Percentiles rank a stretch among this genome's conserved stretches.
phyloP scores from a whole-genome alignment of 148 eudicot genomes.

The Vaccinium corymbosum region DNA sequence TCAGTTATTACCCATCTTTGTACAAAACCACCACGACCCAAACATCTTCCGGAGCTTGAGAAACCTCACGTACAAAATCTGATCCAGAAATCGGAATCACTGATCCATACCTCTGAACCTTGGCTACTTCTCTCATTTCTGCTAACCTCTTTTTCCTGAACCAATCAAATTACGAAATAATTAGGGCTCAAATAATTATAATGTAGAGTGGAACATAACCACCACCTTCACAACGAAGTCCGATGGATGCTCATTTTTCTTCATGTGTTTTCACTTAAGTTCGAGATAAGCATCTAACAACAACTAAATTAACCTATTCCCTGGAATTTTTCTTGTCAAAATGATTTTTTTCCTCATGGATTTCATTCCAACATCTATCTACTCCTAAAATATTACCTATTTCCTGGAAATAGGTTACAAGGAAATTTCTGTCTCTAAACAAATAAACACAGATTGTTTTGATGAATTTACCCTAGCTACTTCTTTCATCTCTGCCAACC shows the following conservation, averaged over 20 bases:
- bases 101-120: slow-evolving; percentile 74
- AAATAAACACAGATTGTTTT: neutral
- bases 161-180: slow-evolving; percentile 6
- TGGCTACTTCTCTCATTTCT: slow-evolving; percentile 68
- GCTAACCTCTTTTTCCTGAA: slow-evolving; percentile 80
- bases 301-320: neutral
- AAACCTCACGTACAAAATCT: slow-evolving; percentile 90
- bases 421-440: neutral
- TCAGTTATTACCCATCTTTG: slow-evolving; percentile 68
- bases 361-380: too few relatives aligned
- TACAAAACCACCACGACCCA: slow-evolving; percentile 90
- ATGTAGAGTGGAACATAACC: neutral
- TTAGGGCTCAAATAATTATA: neutral
- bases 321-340: too few relatives aligned
- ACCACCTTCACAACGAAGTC: neutral
- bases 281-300: neutral
- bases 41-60: slow-evolving; percentile 84
- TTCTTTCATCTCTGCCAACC: too few relatives aligned
- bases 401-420: neutral
- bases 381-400: neutral
- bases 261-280: neutral
- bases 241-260: neutral
- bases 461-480: neutral
- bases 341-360: too few relatives aligned
- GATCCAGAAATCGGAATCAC: slow-evolving; percentile 79